Evolutionary conservation across 2,329 filamentous ascomycete species (phyloP).

Genomic region (Dactylonectria macrodidyma): DNA sequence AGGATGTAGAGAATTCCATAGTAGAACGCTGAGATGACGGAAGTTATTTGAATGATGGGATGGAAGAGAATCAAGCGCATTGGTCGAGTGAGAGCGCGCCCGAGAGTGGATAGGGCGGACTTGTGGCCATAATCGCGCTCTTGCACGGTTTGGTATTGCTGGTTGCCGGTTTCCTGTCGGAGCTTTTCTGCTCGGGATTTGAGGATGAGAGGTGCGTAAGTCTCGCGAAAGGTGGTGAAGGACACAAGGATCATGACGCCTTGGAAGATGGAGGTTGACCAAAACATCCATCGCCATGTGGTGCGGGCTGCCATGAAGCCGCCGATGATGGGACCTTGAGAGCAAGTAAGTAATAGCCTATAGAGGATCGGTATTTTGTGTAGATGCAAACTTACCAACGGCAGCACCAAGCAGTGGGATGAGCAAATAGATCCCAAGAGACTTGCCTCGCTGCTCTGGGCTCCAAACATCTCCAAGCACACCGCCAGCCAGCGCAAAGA

Average conservation of each 20-base stretch:
- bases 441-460: constrained; percentile 61
- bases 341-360: not conserved
- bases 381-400: constrained; percentile 47
- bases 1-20: constrained; percentile 77
- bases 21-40: constrained; percentile 69
- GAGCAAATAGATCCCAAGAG: constrained; percentile 55
- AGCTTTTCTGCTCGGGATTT: constrained; percentile 50
- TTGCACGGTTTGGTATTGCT: constrained; percentile 52
- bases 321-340: constrained; percentile 55
- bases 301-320: constrained; percentile 55
- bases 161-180: constrained; percentile 50
- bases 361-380: not conserved
- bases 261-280: constrained; percentile 60
- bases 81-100: constrained; percentile 64
- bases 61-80: constrained; percentile 71
- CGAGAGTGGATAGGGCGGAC: constrained; percentile 45
- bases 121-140: constrained; percentile 55
- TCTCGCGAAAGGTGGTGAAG: constrained; percentile 55
- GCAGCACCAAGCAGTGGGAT: constrained; percentile 58
- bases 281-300: constrained; percentile 63
- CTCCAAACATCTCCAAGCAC: constrained; percentile 64
- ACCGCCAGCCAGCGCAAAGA: constrained; percentile 62
- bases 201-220: constrained; percentile 56
- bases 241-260: constrained; percentile 53
- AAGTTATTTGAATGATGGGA: constrained; percentile 71